Base-by-base conservation (phyloP, 768 basidiomycete species). In the Hebeloma cylindrosporum region DNA sequence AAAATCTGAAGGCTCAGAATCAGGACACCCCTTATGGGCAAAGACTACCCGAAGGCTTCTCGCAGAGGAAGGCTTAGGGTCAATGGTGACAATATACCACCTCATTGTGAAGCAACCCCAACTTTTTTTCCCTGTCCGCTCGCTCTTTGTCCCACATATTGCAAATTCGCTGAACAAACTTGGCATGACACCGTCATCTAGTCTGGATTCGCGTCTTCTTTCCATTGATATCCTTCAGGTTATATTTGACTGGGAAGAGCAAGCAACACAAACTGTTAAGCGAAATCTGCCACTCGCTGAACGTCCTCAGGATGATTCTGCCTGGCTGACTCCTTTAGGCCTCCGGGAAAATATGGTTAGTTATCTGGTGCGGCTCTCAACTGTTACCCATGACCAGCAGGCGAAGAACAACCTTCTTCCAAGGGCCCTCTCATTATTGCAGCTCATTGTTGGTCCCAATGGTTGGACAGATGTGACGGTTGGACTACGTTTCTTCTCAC, bases 391-490 rank as follows among this genome's bases (percentile, higher is more conserved):
- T 44, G 82, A 85, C 43, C 73, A 73, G n/a, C 64, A 74, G 5
- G 66, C 69, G 5, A 65, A 69, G 49, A 63, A 65, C 20, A 63
- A 68, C 11, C 69, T 88, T 13, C 67, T 85, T 31, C 80, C 84
- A 17, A 78, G 83, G 45, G 82, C 84, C 1, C 67, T 90, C 23
- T 60, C 71, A 0, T 63, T 89, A 20, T 72, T 99, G 39, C 83
- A 87, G 55, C 73, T 78, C 51, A 85, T 99, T 59, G 77, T 94
- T 14, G 82, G 87, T 2, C 82, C 88, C 1, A 77, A 77, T 36
- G 93, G 93, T 7, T 93, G 96, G 88, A 82, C 76, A 6, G 93
- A 95, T 51, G 91, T 97, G 4, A 88, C 87, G 5, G 84, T 97
- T 50, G 95, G 96, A 48, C 70, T 97, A 33, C 80, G 87, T 41